phyloP scores from a whole-genome alignment of 192 early-diverging fungal genomes.

The Diversispora epigaea region DNA sequence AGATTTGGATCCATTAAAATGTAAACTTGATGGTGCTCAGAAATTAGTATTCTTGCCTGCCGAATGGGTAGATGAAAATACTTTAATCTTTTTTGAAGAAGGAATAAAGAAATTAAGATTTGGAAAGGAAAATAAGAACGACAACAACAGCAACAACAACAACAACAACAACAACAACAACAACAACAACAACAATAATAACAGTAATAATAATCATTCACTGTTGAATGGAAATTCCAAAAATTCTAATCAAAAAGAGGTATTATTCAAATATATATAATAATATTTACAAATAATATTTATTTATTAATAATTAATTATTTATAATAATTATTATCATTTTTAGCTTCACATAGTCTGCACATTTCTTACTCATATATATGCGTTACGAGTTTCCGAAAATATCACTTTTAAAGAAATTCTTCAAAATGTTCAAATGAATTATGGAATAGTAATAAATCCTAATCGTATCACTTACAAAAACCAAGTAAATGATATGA shows the following conservation, averaged over 20 bases:
- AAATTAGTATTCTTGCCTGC: neutral
- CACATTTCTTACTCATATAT: neutral
- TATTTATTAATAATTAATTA: neutral
- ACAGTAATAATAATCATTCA: too few relatives aligned
- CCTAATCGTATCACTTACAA: neutral
- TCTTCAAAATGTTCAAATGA: neutral
- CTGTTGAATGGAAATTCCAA: too few relatives aligned
- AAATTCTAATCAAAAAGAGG: too few relatives aligned
- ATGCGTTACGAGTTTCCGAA: neutral
- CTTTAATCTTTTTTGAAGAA: slow-evolving; percentile 15
- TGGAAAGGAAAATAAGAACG: neutral
- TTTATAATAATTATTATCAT: neutral
- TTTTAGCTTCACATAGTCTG: neutral
- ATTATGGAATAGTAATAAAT: neutral
- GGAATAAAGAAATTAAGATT: neutral
- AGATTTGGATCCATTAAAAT: neutral
- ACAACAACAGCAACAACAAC: neutral
- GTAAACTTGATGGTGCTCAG: neutral
- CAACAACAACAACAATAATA: neutral
- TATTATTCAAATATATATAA: too few relatives aligned
- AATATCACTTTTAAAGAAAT: neutral
- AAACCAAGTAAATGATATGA: slow-evolving; percentile 1
- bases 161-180: neutral
- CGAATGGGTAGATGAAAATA: slow-evolving; percentile 11
- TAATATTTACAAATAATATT: too few relatives aligned